Base-by-base conservation (phyloP, 2,329 filamentous ascomycete species). In the Colletotrichum lupini region DNA sequence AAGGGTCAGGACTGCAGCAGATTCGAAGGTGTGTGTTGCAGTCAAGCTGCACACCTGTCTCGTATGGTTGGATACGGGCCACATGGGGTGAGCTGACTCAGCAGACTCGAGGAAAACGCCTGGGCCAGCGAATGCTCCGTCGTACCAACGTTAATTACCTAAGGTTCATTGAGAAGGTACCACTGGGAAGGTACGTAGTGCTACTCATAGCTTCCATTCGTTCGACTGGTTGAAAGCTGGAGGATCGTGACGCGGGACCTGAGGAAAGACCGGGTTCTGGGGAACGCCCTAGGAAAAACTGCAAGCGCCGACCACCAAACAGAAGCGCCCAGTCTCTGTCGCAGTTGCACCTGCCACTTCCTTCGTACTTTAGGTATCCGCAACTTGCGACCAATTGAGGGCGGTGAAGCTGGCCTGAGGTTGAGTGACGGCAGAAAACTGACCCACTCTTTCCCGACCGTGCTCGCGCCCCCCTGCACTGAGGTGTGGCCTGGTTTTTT, bases 401-500 rank as follows among this genome's bases (percentile, higher is more conserved):
- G 42, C 60, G 60, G 46, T 57, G 24, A 19, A 53, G 30, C 53
- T 32, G 68, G 69, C 69, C 69, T 72, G 59, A 71, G 59, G 55
- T 66, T 58, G 26, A 30, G 30, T 22, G 49, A 71, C 61, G 67
- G 67, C 42, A 70, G 55, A 71, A 73, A 66, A 52, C 26, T 30
- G 71, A 49, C 16, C 3, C 32, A 8, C 6, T 16, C n/a, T 35
- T 49, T 61, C 32, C 53, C n/a, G 11, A 26, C 37, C 53, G 49
- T 73, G 37, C 60, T 53, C 53, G 28, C 67, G 66, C 46, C 46
- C 68, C 67, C 71, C 52, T 67, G 58, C 53, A 37, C 55, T 28
- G 32, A 35, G 32, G 32, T 35, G 64, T 70, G 70, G 37, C 62
- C 67, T 67, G 62, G 35, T 64, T 58, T 67, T 28, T 65, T 70